Conservation (phyloP, 2,329 filamentous ascomycete species). For the Cyclaneusma minus region DNA sequence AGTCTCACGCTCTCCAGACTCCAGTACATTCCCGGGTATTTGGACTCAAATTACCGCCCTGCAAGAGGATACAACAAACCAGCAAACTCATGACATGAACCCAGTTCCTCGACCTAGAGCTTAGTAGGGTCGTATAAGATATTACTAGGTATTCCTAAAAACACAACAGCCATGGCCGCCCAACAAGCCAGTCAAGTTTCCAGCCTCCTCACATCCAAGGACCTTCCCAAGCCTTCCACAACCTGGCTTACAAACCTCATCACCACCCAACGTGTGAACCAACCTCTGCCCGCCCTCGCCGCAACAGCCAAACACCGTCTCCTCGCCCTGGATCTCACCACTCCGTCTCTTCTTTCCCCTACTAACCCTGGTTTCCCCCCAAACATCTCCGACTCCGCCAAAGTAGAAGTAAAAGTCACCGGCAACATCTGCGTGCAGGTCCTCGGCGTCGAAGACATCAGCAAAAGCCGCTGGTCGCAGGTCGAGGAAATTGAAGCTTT, state of each 20-base stretch:
- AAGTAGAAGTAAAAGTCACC: slow-evolving; percentile 38
- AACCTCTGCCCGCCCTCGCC: slow-evolving; percentile 53
- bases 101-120: too few relatives aligned
- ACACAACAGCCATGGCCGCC: slow-evolving; percentile 7
- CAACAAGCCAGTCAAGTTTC: background rate
- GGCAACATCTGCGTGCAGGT: slow-evolving; percentile 64
- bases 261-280: slow-evolving; percentile 24
- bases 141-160: slow-evolving; percentile 1
- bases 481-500: slow-evolving; percentile 65
- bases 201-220: slow-evolving; percentile 1
- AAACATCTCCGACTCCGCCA: slow-evolving; percentile 34
- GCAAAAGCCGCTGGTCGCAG: slow-evolving; percentile 69
- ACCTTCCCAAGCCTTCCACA: slow-evolving; percentile 4
- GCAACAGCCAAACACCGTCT: slow-evolving; percentile 72
- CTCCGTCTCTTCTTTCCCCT: slow-evolving; percentile 33
- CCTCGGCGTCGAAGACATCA: slow-evolving; percentile 72
- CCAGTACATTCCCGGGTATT: too few relatives aligned
- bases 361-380: slow-evolving; percentile 36
- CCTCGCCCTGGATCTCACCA: slow-evolving; percentile 61
- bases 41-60: too few relatives aligned
- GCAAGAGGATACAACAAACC: too few relatives aligned
- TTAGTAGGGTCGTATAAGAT: too few relatives aligned
- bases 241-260: slow-evolving; percentile 30
- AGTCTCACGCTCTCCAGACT: too few relatives aligned
- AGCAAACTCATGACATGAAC: too few relatives aligned